Evolutionary conservation across 805 yeast genomes (phyloP), one percentile per base, ranked within the genome.

Genomic region (Ogataea allantospora): DNA sequence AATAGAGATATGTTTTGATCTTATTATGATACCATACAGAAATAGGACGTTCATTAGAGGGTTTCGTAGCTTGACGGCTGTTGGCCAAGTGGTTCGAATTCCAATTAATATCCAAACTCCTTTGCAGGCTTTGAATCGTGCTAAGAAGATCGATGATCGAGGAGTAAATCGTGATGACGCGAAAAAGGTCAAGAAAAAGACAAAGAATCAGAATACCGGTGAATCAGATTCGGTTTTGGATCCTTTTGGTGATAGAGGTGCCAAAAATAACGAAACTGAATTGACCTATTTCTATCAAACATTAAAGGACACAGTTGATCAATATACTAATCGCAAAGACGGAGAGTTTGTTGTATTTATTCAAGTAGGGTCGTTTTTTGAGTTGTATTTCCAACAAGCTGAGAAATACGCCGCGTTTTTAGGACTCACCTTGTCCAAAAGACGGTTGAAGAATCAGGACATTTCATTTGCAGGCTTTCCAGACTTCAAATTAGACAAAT

Each of bases 381-480:
- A 87, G 62, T 64, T 91, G 3, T 93, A 93, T 55, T 88, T 85
- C 54, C 89, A 89, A 36, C 95, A 88, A 44, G 98, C 98, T 1
- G 76, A 78, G 7, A 70, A 69, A 29, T 79, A 72, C 55, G 95
- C 87, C 0, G 80, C 84, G 2, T 60, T 75, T 36, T 61, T 93
- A 37, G 88, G 88, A 19, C 59, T 91, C 19, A 80, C 85, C 31
- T 70, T 88, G 2, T 83, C 95, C 0, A 66, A 66, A 24, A 72
- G 75, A 50, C 65, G 65, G 37, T 70, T 76, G 26, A 63, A 63
- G 14, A 60, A 57, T 14, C 63, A 65, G 40, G 67, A 67, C 19
- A 71, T 83, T 0, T 77, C 95, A 0, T 88, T 93, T 84, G 87
- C 97, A 0, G 99, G 99, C 0, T 93, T 93, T 51, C 99, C 99